phyloP scores from a whole-genome alignment of 208 protist genomes.

The Crithidia acanthocephali region DNA sequence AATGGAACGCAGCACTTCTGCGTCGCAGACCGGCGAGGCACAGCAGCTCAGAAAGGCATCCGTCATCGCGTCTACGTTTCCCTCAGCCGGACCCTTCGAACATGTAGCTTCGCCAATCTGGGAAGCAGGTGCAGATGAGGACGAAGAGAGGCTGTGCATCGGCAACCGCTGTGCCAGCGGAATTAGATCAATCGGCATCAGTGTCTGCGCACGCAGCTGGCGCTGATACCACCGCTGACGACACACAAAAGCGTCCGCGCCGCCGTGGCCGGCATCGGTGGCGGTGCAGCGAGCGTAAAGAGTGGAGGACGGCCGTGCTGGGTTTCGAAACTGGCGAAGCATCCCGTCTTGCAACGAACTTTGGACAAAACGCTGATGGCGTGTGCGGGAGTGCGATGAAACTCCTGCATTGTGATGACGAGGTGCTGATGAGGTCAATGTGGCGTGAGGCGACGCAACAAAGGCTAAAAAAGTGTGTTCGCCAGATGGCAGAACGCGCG shows the following conservation, averaged over 20 bases:
- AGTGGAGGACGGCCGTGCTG: background rate
- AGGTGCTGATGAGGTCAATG: no score
- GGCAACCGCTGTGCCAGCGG: slow-evolving; percentile 25
- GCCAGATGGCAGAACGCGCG: no score
- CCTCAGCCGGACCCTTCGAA: no score
- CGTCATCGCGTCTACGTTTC: slow-evolving; percentile 5
- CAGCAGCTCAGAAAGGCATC: slow-evolving; percentile 36
- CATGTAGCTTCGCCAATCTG: background rate
- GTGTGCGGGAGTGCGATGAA: no score
- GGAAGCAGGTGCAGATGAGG: no score
- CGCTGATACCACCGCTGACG: slow-evolving; percentile 33
- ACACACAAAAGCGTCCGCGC: background rate
- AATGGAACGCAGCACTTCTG: slow-evolving; percentile 6
- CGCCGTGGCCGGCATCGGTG: background rate
- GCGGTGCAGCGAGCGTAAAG: background rate
- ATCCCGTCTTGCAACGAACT: background rate
- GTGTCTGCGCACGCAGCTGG: slow-evolving; percentile 22
- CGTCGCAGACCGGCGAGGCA: slow-evolving; percentile 16
- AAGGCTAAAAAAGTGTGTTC: no score
- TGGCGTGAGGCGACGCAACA: no score
- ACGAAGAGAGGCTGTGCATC: background rate
- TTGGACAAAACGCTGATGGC: no score
- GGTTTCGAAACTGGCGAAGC: background rate
- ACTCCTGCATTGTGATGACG: no score
- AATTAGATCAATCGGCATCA: slow-evolving; percentile 26